Conservation (phyloP, 108 stramenopile species). For the Mediolabrus comicus region DNA sequence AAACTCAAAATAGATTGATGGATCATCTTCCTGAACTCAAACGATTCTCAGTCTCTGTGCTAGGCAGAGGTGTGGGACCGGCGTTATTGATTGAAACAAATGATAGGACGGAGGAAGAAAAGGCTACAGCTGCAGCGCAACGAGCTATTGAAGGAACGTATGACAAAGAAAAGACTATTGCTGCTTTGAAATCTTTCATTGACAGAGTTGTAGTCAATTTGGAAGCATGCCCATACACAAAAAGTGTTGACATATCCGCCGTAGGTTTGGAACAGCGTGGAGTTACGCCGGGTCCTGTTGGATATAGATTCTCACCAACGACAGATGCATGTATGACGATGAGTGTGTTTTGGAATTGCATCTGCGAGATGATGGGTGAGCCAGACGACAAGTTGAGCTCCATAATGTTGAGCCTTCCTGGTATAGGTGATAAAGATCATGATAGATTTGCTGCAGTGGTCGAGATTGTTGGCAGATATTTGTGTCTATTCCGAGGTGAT, state of each 20-base stretch:
- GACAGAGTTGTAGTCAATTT: constrained; percentile 53
- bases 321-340: constrained; percentile 53
- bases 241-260: constrained; percentile 38
- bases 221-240: constrained; percentile 54
- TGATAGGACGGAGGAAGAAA: constrained; percentile 32
- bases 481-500: constrained; percentile 61
- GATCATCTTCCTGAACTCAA: constrained; percentile 58
- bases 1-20: constrained; percentile 55
- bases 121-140: constrained; percentile 4
- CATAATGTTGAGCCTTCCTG: constrained; percentile 59
- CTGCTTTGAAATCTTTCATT: constrained; percentile 64
- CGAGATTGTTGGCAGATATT: constrained; percentile 59
- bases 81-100: constrained; percentile 69
- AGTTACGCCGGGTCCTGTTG: constrained; percentile 51
- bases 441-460: constrained; percentile 66
- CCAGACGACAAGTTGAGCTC: constrained; percentile 48
- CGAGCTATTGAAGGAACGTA: constrained; percentile 18
- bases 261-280: constrained; percentile 40
- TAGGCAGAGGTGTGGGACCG: constrained; percentile 78
- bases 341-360: constrained; percentile 74
- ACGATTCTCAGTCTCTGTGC: constrained; percentile 61
- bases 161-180: constrained; percentile 48
- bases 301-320: constrained; percentile 52
- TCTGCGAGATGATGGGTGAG: constrained; percentile 66
- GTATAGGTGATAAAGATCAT: constrained; percentile 35